Conservation (phyloP, 192 early-diverging fungal species). For the Linderina pennispora region DNA sequence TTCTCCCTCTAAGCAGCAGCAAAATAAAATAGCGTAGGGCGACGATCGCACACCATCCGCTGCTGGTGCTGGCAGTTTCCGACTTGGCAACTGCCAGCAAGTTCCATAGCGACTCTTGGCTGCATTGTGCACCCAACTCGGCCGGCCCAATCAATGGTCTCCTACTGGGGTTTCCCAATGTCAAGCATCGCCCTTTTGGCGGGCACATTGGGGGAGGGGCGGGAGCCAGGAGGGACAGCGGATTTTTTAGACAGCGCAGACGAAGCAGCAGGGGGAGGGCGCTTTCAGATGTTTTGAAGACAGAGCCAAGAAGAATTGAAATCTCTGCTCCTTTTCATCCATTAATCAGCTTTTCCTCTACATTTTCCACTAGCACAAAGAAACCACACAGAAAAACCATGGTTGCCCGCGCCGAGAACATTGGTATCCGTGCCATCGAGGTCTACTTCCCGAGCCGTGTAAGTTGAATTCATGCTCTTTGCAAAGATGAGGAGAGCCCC, state of each 20-base stretch:
- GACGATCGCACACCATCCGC: no score
- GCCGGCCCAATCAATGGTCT: no score
- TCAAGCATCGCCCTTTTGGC: neutral
- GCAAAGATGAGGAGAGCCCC: neutral
- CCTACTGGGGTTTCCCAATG: neutral
- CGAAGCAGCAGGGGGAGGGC: no score
- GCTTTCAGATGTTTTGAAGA: no score
- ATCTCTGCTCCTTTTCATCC: neutral
- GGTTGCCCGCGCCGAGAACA: constrained; percentile 49
- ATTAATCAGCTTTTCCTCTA: neutral
- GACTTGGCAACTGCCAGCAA: no score
- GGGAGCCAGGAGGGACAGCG: neutral
- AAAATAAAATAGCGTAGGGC: no score
- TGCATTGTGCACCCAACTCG: no score
- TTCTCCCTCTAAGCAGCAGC: no score
- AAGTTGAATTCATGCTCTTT: constrained; percentile 16
- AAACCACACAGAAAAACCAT: neutral
- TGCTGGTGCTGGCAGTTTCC: no score
- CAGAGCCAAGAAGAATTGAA: no score
- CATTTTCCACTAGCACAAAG: neutral
- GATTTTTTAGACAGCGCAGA: no score
- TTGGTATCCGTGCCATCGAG: constrained; percentile 62
- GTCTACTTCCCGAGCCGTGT: constrained; percentile 60
- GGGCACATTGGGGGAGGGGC: neutral
- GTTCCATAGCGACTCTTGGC: no score